Evolutionary conservation across 1,284 basidiomycete species (phyloP), one percentile per base, ranked within the genome.

Genomic region (Serendipita sp.): DNA sequence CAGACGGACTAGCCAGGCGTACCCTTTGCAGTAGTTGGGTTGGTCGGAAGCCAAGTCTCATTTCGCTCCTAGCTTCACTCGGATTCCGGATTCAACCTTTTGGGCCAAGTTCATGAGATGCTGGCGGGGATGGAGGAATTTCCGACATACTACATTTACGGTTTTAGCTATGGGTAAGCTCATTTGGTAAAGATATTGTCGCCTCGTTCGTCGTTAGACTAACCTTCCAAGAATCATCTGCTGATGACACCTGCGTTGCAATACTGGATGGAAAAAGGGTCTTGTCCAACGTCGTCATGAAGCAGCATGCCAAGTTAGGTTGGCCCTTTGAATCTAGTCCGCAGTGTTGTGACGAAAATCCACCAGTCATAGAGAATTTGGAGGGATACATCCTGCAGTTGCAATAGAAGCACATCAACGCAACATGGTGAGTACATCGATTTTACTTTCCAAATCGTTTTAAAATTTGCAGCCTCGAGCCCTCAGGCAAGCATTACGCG

Each of bases 241-340:
- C 92, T 3, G 93, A 96, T 72, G 93, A 95, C 71, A 88, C 91
- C 1, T 93, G 91, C 69, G 90, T 85, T 15, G 87, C 91, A 1
- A 77, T 96, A 62, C 85, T 95, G 58, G 79, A 80, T 34, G 85
- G 83, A 0, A 74, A 81, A 26, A 78, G 82, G 6, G 68, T 96
- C 58, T 80, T 89, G 60, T 84, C 90, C 2, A 93, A 91, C 72
- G 79, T 93, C 5, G 87, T 95, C 64, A 74, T 89, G 44, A 88
- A 85, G 70, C 92, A 95, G 69, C 79, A 88, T 68, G 68, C 79
- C 22, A 71, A 84, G 80, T 85, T 66, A 61, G 82, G 64, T 58
- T 17, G 12, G 4, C 55, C 60, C 17, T 22, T 45, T 3, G 34
- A 62, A 47, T 55, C 60, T 35, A 61, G 34, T 13, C 63, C 26